A percentile compares a stretch with the other conserved stretches of the same genome.
phyloP scores from a whole-genome alignment of 2,329 filamentous ascomycete genomes.

The Pseudohalonectria lignicola region DNA sequence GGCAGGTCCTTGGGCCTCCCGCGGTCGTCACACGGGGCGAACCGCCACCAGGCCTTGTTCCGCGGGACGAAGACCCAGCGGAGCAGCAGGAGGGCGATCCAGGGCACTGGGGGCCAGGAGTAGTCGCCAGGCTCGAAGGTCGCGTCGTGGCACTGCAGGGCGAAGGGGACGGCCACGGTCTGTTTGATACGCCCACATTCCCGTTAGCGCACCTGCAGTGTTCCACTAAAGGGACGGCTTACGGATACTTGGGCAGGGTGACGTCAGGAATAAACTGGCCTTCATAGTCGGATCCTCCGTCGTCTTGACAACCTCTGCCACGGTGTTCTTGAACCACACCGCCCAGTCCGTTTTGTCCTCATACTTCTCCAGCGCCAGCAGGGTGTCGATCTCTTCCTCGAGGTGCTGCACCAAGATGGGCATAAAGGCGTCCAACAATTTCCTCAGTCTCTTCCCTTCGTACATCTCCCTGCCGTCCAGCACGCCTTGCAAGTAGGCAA shows the following conservation, averaged over 20 bases:
- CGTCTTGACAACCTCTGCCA: constrained; percentile 8
- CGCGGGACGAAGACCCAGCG: constrained; percentile 20
- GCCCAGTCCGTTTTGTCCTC: constrained; percentile 21
- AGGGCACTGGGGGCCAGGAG: constrained; percentile 15
- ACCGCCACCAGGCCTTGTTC: constrained; percentile 24
- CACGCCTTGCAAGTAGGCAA: constrained; percentile 18
- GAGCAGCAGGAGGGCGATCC: constrained; percentile 16
- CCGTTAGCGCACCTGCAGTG: too few relatives aligned
- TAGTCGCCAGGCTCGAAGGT: constrained; percentile 13
- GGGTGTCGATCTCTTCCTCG: constrained; percentile 23
- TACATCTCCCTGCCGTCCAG: constrained; percentile 15
- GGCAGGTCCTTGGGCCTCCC: constrained; percentile 20
- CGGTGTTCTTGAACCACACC: constrained; percentile 14
- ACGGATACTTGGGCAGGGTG: too few relatives aligned
- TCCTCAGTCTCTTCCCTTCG: constrained; percentile 17
- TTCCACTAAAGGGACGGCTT: too few relatives aligned
- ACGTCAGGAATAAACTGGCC: too few relatives aligned
- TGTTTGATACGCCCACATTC: too few relatives aligned
- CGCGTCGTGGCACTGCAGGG: constrained; percentile 14
- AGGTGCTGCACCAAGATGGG: constrained; percentile 22
- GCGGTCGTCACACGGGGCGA: constrained; percentile 18
- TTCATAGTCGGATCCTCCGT: constrained; percentile 9
- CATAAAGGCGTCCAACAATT: constrained; percentile 24
- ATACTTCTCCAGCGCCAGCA: constrained; percentile 20
- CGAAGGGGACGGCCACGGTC: constrained; percentile 8